Evolutionary conservation across 2,329 filamentous ascomycete species (phyloP).

Genomic region (Neonectria magnoliae): DNA sequence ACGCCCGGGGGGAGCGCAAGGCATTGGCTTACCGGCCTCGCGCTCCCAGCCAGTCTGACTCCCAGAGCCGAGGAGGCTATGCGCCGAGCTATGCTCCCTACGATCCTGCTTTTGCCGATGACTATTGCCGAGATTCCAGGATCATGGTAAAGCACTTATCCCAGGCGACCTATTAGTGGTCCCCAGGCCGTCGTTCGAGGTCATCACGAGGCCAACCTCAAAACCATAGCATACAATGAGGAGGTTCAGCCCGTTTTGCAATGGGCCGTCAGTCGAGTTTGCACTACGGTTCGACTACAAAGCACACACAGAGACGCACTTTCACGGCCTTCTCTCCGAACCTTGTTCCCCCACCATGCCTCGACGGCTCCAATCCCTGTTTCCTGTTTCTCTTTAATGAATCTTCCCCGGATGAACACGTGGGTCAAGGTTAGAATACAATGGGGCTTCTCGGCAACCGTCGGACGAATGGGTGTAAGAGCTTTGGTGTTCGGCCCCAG

Average conservation of each 20-base stretch:
- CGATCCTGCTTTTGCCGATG: slow-evolving; percentile 43
- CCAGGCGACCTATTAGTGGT: background rate
- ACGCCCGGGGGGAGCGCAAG: slow-evolving; percentile 53
- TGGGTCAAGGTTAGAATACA: slow-evolving; percentile 2
- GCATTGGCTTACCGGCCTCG: slow-evolving; percentile 56
- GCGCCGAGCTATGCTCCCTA: slow-evolving; percentile 45
- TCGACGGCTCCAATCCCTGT: background rate
- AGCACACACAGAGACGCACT: background rate
- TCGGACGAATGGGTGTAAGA: slow-evolving; percentile 17
- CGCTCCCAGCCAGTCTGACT: slow-evolving; percentile 61
- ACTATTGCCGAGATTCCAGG: slow-evolving; percentile 34
- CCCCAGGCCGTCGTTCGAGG: slow-evolving; percentile 1
- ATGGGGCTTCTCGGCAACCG: slow-evolving; percentile 1
- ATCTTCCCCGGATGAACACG: slow-evolving; percentile 9
- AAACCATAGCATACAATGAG: background rate
- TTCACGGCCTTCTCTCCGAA: slow-evolving; percentile 20
- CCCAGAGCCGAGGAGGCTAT: slow-evolving; percentile 50
- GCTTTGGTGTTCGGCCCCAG: background rate
- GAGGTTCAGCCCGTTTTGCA: slow-evolving; percentile 4
- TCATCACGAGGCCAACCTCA: background rate
- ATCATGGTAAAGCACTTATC: slow-evolving; percentile 9
- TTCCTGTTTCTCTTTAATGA: background rate
- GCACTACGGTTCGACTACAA: background rate
- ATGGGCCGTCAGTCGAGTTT: slow-evolving; percentile 13
- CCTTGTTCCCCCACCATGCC: background rate